Evolutionary conservation across 2,329 filamentous ascomycete genomes (phyloP).

Genomic region (Aspergillus pseudoterreus): DNA sequence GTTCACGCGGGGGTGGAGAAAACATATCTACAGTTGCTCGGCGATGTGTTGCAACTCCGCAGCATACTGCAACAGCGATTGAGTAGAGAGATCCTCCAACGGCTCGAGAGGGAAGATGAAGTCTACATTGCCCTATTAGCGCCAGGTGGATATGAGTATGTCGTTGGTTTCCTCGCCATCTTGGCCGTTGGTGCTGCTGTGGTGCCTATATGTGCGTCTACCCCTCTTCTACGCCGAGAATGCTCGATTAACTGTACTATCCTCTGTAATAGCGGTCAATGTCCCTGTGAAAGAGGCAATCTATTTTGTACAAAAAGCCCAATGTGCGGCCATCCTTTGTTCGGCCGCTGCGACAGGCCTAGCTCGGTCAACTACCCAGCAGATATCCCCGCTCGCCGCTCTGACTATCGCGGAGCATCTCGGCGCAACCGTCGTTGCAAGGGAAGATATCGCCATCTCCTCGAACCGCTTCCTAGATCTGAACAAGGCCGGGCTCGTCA

Average conservation of each 20-base stretch:
- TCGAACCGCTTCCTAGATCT: slow-evolving; percentile 26
- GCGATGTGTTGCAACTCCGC: background rate
- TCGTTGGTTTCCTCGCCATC: background rate
- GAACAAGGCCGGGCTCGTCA: slow-evolving; percentile 31
- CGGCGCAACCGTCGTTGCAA: background rate
- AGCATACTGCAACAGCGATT: background rate
- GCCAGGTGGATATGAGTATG: background rate
- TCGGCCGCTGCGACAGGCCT: background rate
- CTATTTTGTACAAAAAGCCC: background rate
- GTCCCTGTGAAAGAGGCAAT: background rate
- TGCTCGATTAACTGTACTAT: background rate
- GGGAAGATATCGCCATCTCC: slow-evolving; percentile 20
- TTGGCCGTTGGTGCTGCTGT: background rate
- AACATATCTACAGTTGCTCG: background rate
- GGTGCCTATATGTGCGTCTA: background rate
- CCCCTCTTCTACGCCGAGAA: background rate
- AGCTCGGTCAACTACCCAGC: background rate
- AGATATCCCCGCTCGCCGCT: background rate
- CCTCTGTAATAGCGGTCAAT: background rate
- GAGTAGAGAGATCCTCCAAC: background rate
- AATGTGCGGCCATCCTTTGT: background rate
- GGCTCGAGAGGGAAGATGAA: background rate
- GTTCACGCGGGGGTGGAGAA: background rate
- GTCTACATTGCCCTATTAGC: background rate
- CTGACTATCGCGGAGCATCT: background rate